A percentile compares a stretch with the other conserved stretches of the same genome.
Evolutionary conservation across 2,329 filamentous ascomycete genomes (phyloP).

Genomic region (Geoglossum cookeanum): DNA sequence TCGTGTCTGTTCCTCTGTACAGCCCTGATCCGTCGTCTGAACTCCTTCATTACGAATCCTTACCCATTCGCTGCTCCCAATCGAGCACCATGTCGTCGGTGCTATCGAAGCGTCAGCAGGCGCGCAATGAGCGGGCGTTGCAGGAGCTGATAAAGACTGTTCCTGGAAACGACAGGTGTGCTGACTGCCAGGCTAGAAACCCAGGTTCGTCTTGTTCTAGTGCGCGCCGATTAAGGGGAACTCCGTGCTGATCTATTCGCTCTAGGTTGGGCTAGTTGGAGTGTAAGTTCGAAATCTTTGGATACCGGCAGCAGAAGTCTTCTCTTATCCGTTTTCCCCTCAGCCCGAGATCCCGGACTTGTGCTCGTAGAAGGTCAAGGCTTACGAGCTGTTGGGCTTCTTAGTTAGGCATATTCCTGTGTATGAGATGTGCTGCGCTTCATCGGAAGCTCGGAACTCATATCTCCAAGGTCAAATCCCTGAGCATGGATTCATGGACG

Average conservation of each 20-base stretch:
- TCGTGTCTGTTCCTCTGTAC: not conserved
- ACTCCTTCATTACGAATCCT: not conserved
- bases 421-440: conserved; percentile 89
- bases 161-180: conserved; percentile 81
- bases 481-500: conserved; percentile 97
- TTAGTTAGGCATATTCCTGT: conserved; percentile 85
- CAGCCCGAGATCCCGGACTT: not conserved
- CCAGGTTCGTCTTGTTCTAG: conserved; percentile 45
- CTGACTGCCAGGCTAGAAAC: conserved; percentile 80
- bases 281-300: conserved; percentile 37
- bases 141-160: conserved; percentile 75
- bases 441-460: conserved; percentile 96
- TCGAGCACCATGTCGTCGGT: conserved; percentile 42
- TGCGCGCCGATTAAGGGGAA: conserved; percentile 6
- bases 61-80: not conserved
- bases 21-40: not conserved
- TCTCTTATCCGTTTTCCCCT: conserved; percentile 2
- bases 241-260: conserved; percentile 5
- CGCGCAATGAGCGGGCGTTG: conserved; percentile 81
- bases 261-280: conserved; percentile 90
- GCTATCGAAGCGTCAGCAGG: conserved; percentile 90
- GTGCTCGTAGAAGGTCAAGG: not conserved
- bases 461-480: conserved; percentile 93
- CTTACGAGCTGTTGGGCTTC: conserved; percentile 53
- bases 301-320: too few relatives aligned